Base-by-base conservation (phyloP, 257 asterid genomes). In the Capsicum rhomboideum region DNA sequence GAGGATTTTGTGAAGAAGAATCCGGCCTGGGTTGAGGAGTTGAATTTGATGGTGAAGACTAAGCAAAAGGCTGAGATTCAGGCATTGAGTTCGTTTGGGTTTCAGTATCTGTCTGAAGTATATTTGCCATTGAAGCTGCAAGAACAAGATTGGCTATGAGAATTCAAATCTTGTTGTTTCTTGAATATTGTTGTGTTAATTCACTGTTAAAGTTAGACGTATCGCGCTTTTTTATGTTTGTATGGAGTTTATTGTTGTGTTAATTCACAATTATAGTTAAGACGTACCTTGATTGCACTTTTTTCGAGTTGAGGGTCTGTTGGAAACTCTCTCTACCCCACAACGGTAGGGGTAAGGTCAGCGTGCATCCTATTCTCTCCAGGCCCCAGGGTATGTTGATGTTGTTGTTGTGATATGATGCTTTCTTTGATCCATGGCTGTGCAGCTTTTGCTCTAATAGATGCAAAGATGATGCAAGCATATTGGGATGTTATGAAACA, bases 1-100 rank as follows among this genome's bases (percentile, higher is more conserved):
- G 98, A 94, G 90, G 99, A 95, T 85, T 95, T 95, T 44, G 99
- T 94, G 93, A 95, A 95, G 94, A 95, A 94, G 92, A 95, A 95
- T 85, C 92, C 93, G 0, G 97, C 95, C 2, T 95, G 99, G 99
- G 99, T 94, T 28, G 97, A 94, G 85, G 99, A 95, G 89, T 86
- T 95, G 90, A 93, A 90, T 86, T 50, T 95, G 84, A 95, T 95
- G 98, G 98, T 95, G 86, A 95, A 94, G 86, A 89, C 94, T 40
- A 95, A 91, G 92, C 97, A 94, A 92, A 95, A 94, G 91, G 99
- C 98, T 2, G 99, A 95, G 61, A 95, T 94, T 87, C 98, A 95
- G 93, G 97, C 97, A 20, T 77, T 95, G 91, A 95, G 99, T 89
- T 87, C 97, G 12, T 95, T 94, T 31, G 98, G 98, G 67, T 95